Percentiles rank a stretch among this genome's conserved stretches.
Conservation (phyloP, 352 stramenopile genomes). For the Plasmopara viticola region DNA sequence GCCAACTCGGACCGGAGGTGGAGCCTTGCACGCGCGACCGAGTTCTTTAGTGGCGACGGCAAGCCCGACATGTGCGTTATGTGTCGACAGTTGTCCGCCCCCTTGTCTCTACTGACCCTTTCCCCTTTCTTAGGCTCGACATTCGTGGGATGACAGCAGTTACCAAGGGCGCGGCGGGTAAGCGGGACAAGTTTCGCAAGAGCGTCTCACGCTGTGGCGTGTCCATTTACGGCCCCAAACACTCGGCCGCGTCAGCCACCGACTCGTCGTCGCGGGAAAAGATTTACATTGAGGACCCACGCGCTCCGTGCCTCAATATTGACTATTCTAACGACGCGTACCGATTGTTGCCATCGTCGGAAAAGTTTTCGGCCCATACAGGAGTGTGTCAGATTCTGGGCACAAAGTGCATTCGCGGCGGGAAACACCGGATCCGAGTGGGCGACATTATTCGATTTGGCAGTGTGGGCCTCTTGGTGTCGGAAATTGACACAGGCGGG, state of each 20-base stretch:
- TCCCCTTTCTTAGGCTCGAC: constrained; percentile 46
- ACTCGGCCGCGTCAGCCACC: constrained; percentile 31
- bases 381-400: constrained; percentile 84
- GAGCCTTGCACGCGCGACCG: constrained; percentile 78
- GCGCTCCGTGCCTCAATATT: constrained; percentile 77
- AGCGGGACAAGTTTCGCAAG: constrained; percentile 86
- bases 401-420: constrained; percentile 79
- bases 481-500: constrained; percentile 75
- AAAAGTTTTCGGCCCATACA: constrained; percentile 84
- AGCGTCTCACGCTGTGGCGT: constrained; percentile 80
- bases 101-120: constrained; percentile 1
- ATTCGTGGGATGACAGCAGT: constrained; percentile 84
- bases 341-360: constrained; percentile 72
- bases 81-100: not conserved
- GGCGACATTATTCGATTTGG: constrained; percentile 86
- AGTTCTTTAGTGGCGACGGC: constrained; percentile 85
- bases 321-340: constrained; percentile 85
- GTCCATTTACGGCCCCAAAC: constrained; percentile 83
- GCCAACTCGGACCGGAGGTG: constrained; percentile 63
- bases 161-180: constrained; percentile 76
- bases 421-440: constrained; percentile 73
- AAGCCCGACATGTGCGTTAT: constrained; percentile 75
- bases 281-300: constrained; percentile 85
- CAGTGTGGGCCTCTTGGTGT: constrained; percentile 73
- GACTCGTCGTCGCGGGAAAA: constrained; percentile 45